Conservation (phyloP, 2,329 filamentous ascomycete genomes). For the Trichoderma guizhouense region DNA sequence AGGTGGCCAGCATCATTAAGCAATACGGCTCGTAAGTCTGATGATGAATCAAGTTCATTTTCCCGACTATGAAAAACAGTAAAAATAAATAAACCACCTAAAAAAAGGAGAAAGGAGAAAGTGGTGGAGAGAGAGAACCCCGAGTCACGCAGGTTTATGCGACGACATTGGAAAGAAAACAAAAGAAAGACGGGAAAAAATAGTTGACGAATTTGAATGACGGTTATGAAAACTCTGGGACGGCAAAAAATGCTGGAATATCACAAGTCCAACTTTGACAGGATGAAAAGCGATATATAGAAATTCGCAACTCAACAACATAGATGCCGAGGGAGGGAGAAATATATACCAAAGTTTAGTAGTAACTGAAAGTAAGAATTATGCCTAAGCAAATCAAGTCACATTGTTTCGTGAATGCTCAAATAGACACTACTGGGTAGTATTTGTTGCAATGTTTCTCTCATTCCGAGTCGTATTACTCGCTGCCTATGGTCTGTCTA, state of each 20-base stretch:
- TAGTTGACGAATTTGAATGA: constrained; percentile 8
- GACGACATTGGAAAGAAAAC: neutral
- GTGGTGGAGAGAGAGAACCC: neutral
- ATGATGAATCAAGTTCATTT: neutral
- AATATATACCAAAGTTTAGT: neutral
- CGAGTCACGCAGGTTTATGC: neutral
- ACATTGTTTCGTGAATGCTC: neutral
- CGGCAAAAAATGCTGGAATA: neutral
- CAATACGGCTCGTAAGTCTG: constrained; percentile 42
- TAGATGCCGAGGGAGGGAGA: neutral
- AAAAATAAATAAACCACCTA: neutral
- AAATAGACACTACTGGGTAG: neutral
- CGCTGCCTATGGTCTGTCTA: constrained; percentile 4
- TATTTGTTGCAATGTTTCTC: neutral
- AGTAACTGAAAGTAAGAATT: neutral
- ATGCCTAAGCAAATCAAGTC: neutral
- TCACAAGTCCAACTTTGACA: neutral
- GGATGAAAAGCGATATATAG: neutral
- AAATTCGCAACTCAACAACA: neutral
- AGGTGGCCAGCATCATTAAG: constrained; percentile 73
- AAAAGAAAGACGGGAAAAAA: neutral
- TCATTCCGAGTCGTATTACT: constrained; percentile 9
- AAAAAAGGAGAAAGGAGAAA: neutral
- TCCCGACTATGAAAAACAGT: neutral
- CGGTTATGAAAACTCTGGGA: constrained; percentile 13